Evolutionary conservation across 208 protist genomes (phyloP).

Genomic region (Cochliopodium minus): DNA sequence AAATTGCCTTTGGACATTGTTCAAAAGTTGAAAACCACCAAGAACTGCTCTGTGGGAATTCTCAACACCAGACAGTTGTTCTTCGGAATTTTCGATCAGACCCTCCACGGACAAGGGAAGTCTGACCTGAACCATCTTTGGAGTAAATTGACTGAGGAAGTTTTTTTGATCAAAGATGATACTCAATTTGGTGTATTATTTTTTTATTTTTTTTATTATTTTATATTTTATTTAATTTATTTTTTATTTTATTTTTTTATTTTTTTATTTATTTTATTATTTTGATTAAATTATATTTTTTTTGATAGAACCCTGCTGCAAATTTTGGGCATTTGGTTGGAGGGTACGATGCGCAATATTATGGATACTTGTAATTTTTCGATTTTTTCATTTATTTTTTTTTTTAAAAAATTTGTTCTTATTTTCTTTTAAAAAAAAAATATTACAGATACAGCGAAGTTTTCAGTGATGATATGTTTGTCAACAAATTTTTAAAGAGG

Average conservation of each 20-base stretch:
- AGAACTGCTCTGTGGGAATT: neutral
- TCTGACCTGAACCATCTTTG: too few relatives aligned
- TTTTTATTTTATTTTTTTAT: too few relatives aligned
- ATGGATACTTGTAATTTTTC: conserved; percentile 50
- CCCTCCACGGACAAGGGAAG: conserved; percentile 19
- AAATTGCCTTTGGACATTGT: conserved; percentile 10
- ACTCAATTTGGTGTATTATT: too few relatives aligned
- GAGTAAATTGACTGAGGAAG: conserved; percentile 10
- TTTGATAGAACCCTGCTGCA: conserved; percentile 23
- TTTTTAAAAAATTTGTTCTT: too few relatives aligned
- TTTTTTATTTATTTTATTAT: too few relatives aligned
- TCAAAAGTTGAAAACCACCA: conserved; percentile 9
- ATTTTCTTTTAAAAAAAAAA: too few relatives aligned
- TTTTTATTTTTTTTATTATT: too few relatives aligned
- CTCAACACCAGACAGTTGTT: conserved; percentile 17
- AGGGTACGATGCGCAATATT: conserved; percentile 41
- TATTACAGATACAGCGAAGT: too few relatives aligned
- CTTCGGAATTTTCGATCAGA: conserved; percentile 25
- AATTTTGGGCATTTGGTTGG: conserved; percentile 34
- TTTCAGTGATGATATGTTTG: conserved; percentile 30
- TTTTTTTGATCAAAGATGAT: conserved; percentile 3
- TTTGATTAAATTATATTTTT: too few relatives aligned
- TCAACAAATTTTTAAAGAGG: conserved; percentile 21
- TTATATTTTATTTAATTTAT: too few relatives aligned
- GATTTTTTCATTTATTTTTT: too few relatives aligned